Evolutionary conservation across 345 rosid genomes (phyloP).

Genomic region (Melaleuca alternifolia): DNA sequence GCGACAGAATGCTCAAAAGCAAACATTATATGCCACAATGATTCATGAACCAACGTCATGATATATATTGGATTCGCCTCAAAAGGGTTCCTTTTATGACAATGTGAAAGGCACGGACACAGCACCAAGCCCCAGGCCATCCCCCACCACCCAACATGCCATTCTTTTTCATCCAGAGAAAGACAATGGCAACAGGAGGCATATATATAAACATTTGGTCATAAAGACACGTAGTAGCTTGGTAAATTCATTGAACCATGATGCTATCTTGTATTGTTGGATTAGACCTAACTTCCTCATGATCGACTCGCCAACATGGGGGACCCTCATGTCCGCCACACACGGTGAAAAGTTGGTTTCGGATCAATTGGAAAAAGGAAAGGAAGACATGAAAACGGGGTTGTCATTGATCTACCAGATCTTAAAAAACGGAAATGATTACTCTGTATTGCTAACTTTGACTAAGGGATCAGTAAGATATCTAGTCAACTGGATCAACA

Average conservation of each 20-base stretch:
- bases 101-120: not conserved
- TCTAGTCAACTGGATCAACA: not conserved
- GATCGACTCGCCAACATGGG: not conserved
- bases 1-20: not conserved
- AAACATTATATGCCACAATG: not conserved
- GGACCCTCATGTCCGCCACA: not conserved
- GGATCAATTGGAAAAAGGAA: not conserved
- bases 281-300: not conserved
- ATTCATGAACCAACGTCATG: not conserved
- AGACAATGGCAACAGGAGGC: not conserved
- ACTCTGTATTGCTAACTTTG: not conserved
- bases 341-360: not conserved
- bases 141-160: not conserved
- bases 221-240: not conserved
- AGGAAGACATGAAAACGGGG: not conserved
- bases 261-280: not conserved
- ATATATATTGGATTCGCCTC: not conserved
- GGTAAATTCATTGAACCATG: not conserved
- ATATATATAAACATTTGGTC: not conserved
- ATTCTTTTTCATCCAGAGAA: not conserved
- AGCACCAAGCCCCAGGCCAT: not conserved
- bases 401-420: not conserved
- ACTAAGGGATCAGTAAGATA: not conserved
- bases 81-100: not conserved
- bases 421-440: not conserved